Base-by-base conservation (phyloP, 169 alveolate species). In the Plasmodium knowlesi region DNA sequence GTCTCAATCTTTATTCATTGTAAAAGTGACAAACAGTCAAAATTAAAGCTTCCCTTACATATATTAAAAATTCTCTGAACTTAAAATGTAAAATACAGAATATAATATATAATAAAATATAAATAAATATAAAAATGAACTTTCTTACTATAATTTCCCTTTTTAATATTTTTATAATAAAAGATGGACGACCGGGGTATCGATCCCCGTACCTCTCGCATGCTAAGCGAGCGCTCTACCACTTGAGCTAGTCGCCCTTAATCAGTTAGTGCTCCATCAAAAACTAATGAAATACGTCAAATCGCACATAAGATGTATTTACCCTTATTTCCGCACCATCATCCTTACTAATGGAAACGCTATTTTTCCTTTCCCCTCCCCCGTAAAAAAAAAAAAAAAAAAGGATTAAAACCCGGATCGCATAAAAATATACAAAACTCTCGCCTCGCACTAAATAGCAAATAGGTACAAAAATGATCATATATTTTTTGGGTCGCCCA, bases 161-260 rank as follows among this genome's bases (percentile, higher is more conserved):
- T 78, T 50, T 83, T 12, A 0, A n/a, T 34, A 0, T 6, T 34
- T 0, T 6, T 22, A 0, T 6, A 41, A 41, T 22, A 0, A 74
- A 74, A 22, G 2, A 2, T 96, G 98, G 98, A 96, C 98, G 97
- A 95, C 97, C 97, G 98, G 99, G 99, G 99, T 98, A 98, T 98
- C 99, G 99, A 99, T 98, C 99, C 99, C 99, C 98, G 99, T 98
- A 98, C 99, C 99, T 99, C 99, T 98, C 99, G 99, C 99, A 98
- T 98, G 99, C 99, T 98, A 98, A 99, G 99, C 99, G 99, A 98
- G 99, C 99, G 99, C 99, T 98, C 99, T 99, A 98, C 99, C 99
- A 98, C 98, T 98, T 98, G 99, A 99, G 99, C 99, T 98, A 98
- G 99, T 97, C 98, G 98, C 99, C 99, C 98, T 90, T 57, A 73